phyloP scores from a whole-genome alignment of 1,284 basidiomycete genomes.

The Cerrena zonata region DNA sequence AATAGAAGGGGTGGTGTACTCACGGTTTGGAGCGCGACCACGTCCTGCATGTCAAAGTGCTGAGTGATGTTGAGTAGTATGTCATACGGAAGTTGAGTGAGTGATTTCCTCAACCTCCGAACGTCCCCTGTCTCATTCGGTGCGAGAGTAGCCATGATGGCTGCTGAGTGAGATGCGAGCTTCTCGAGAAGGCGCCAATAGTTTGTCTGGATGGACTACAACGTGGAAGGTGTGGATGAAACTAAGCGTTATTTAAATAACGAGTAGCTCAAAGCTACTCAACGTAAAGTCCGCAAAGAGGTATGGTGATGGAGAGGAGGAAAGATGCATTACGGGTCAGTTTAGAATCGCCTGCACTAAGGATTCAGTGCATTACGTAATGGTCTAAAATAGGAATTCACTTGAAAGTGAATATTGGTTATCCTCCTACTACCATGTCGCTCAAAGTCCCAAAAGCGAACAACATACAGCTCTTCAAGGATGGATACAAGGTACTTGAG shows the following conservation, averaged over 20 bases:
- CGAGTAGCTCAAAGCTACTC: too few species aligned
- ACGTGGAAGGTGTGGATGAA: too few species aligned
- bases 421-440: slow-evolving; percentile 54
- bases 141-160: not conserved
- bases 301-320: too few species aligned
- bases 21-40: slow-evolving; percentile 54
- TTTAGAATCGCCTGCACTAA: too few species aligned
- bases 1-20: slow-evolving; percentile 26
- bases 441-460: slow-evolving; percentile 90
- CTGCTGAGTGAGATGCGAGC: too few species aligned
- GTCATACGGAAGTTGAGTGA: slow-evolving; percentile 59
- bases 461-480: slow-evolving; percentile 89
- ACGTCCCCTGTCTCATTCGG: not conserved
- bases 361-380: too few species aligned
- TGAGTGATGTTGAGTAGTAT: slow-evolving; percentile 60
- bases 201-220: too few species aligned
- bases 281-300: too few species aligned
- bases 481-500: slow-evolving; percentile 78
- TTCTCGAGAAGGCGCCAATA: too few species aligned
- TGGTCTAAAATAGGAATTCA: too few species aligned
- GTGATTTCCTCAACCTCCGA: slow-evolving; percentile 21
- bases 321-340: too few species aligned
- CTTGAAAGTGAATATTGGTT: slow-evolving; percentile 1
- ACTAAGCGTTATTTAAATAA: too few species aligned
- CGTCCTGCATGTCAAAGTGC: slow-evolving; percentile 52